Conservation (phyloP, 1,284 basidiomycete genomes). For the Trichosporon asahii region DNA sequence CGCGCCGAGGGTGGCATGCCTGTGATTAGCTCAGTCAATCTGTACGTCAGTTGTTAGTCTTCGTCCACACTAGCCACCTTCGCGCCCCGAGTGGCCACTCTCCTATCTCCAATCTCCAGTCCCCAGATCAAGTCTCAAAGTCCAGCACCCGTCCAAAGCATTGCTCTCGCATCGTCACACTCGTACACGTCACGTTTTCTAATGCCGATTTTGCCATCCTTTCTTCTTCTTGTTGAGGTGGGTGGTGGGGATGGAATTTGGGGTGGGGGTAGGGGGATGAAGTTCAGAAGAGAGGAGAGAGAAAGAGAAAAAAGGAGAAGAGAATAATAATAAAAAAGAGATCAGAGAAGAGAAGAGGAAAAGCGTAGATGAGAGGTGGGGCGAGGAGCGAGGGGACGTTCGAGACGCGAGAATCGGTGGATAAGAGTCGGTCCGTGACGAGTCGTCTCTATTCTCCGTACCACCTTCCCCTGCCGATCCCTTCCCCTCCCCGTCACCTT, state of each 20-base stretch:
- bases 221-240: constrained; percentile 2
- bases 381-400: no score
- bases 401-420: no score
- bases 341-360: neutral
- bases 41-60: no score
- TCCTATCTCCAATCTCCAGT: no score
- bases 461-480: neutral
- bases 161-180: constrained; percentile 11
- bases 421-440: no score
- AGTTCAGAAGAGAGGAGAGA: neutral
- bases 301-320: neutral
- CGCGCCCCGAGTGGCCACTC: no score
- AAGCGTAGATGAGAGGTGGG: neutral
- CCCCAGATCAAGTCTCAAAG: neutral
- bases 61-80: no score
- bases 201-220: constrained; percentile 9
- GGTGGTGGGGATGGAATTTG: neutral
- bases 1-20: no score
- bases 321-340: constrained; percentile 4
- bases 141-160: neutral
- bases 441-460: no score
- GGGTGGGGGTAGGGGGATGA: neutral
- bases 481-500: neutral
- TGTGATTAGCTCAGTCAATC: no score
- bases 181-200: constrained; percentile 11